Percentiles rank a stretch among this genome's conserved stretches.
Conservation (phyloP, 2,329 filamentous ascomycete species). For the Penicillium sp. region DNA sequence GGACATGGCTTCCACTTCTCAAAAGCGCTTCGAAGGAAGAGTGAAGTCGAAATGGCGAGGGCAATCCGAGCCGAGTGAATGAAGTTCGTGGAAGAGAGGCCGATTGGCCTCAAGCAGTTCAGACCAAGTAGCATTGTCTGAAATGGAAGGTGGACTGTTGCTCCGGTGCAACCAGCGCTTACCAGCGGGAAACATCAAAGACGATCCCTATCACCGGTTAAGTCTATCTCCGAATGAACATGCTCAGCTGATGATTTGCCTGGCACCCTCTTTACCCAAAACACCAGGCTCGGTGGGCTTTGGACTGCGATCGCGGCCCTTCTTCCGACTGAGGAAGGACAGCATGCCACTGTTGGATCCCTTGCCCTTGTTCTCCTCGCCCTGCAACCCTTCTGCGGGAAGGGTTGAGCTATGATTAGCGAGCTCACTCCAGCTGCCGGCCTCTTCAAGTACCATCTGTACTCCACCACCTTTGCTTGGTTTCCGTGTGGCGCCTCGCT, state of each 20-base stretch:
- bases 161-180: not conserved
- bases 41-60: not conserved
- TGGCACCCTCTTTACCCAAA: constrained; percentile 88
- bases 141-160: not conserved
- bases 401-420: constrained; percentile 79
- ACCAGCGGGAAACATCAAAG: not conserved
- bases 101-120: not conserved
- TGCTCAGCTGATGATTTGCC: constrained; percentile 69
- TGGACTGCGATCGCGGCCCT: constrained; percentile 83
- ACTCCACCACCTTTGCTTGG: constrained; percentile 79
- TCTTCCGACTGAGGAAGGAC: constrained; percentile 84
- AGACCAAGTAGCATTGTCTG: not conserved
- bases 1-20: not conserved
- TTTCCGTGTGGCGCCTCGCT: constrained; percentile 64
- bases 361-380: constrained; percentile 45
- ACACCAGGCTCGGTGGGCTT: constrained; percentile 94
- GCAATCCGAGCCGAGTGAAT: not conserved
- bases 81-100: not conserved
- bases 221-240: not conserved
- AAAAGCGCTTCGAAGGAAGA: not conserved
- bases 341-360: constrained; percentile 70
- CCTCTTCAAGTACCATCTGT: constrained; percentile 85
- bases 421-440: constrained; percentile 87
- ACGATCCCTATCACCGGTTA: not conserved
- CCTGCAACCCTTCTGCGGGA: constrained; percentile 60